These are phyloP conservation scores for Zoysia japonica DNA, from an alignment of 176 grass and related monocot species.

Conservation along the genomic window DNA sequence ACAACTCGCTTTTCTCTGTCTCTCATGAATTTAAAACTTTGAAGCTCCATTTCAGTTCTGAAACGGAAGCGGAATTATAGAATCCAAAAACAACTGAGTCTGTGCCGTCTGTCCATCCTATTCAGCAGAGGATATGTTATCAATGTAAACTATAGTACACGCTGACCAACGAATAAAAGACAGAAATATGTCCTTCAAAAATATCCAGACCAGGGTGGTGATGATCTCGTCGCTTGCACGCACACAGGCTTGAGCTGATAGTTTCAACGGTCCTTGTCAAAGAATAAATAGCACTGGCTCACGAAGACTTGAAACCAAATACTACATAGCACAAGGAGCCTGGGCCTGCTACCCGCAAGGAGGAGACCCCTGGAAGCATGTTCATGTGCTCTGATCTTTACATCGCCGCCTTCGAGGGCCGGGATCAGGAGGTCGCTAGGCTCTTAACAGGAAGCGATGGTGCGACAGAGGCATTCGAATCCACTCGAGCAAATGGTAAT, in stretches of 20 bases:
- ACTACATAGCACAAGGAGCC: not conserved
- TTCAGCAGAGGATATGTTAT: not conserved
- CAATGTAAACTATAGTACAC: not conserved
- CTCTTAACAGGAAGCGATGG: not conserved
- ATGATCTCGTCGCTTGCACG: not conserved
- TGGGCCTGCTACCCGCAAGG: not conserved
- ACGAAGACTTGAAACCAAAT: not conserved
- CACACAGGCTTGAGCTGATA: not conserved
- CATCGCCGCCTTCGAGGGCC: conserved; percentile 10
- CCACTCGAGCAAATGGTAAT: not conserved
- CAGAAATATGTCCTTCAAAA: not conserved
- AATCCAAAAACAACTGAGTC: not conserved
- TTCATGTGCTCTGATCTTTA: conserved; percentile 44
- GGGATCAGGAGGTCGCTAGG: not conserved
- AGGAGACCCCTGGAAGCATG: not conserved
- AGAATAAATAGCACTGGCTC: not conserved
- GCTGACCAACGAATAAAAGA: not conserved
- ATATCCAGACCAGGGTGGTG: no score
- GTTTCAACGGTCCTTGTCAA: no score
- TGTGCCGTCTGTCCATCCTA: not conserved
- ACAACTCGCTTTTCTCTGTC: no score
- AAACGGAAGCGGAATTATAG: no score
- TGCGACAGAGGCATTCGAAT: not conserved
- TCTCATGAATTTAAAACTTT: no score
- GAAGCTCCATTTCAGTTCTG: no score